A percentile compares a stretch with the other conserved stretches of the same genome.
phyloP scores from a whole-genome alignment of 352 stramenopile species.

The Pythium utonaiense region DNA sequence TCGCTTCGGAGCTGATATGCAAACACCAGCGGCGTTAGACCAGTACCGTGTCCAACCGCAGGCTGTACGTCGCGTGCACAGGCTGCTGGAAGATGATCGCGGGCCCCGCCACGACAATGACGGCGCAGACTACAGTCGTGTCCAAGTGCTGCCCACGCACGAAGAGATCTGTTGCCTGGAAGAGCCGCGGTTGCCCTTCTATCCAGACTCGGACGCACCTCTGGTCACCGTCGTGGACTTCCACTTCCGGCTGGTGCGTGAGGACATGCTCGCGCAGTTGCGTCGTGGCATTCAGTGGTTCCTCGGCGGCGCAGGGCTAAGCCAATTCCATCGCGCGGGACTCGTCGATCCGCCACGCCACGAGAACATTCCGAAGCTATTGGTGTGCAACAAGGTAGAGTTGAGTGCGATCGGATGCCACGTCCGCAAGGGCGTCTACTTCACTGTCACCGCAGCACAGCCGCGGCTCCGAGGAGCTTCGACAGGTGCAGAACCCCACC shows the following conservation, averaged over 20 bases:
- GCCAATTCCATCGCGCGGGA: neutral
- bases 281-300: slow-evolving; percentile 25
- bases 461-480: neutral
- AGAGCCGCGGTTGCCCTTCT: slow-evolving; percentile 12
- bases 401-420: neutral
- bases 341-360: slow-evolving; percentile 16
- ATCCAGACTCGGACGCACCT: neutral
- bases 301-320: slow-evolving; percentile 7
- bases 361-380: slow-evolving; percentile 18
- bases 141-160: slow-evolving; percentile 25
- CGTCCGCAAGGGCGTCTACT: slow-evolving; percentile 24
- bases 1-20: neutral
- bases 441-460: slow-evolving; percentile 19
- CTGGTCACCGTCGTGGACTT: slow-evolving; percentile 15
- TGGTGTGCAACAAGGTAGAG: slow-evolving; percentile 13
- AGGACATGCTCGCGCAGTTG: slow-evolving; percentile 27
- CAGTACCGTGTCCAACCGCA: slow-evolving; percentile 8
- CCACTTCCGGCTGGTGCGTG: slow-evolving; percentile 27
- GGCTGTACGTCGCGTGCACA: neutral
- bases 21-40: neutral
- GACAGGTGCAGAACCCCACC: neutral
- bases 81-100: neutral
- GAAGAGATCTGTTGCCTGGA: slow-evolving; percentile 27
- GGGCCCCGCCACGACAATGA: slow-evolving; percentile 30
- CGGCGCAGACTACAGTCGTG: slow-evolving; percentile 5